These are phyloP conservation scores for Sechiopsis laciniata DNA, from an alignment of 306 rosid genomes.

Conservation along the genomic window DNA sequence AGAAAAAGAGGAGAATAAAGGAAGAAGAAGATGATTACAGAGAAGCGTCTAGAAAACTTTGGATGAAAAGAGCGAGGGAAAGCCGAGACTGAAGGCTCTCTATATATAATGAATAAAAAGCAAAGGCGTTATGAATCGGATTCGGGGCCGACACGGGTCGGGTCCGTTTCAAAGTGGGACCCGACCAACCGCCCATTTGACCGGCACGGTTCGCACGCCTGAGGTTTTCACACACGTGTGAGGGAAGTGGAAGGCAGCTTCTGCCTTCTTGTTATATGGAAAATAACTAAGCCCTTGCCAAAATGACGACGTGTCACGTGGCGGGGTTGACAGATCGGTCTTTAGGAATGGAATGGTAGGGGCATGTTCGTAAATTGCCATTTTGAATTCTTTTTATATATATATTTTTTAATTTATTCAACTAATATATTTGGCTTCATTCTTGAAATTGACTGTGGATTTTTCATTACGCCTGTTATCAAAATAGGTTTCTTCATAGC, in stretches of 20 bases:
- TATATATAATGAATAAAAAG: neutral
- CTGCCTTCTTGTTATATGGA: neutral
- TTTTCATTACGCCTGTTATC: neutral
- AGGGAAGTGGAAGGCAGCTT: neutral
- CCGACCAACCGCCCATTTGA: constrained; percentile 19
- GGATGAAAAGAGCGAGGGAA: constrained; percentile 21
- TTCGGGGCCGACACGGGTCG: neutral
- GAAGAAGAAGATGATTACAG: neutral
- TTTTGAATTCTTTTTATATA: neutral
- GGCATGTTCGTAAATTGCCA: neutral
- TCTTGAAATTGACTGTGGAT: neutral
- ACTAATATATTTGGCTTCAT: neutral
- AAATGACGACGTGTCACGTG: neutral
- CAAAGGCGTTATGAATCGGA: neutral
- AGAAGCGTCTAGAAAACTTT: constrained; percentile 9
- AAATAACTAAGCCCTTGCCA: constrained; percentile 1
- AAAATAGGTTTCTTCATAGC: no score
- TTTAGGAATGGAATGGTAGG: neutral
- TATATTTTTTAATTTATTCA: neutral
- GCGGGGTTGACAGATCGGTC: neutral
- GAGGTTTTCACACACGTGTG: neutral
- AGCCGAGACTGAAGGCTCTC: neutral
- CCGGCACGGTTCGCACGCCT: neutral
- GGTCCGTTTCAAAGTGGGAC: constrained; percentile 1
- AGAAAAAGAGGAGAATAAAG: neutral